Percentiles rank a stretch among this genome's conserved stretches.
Conservation (phyloP, 345 rosid species). For the Salix koriyanagi region DNA sequence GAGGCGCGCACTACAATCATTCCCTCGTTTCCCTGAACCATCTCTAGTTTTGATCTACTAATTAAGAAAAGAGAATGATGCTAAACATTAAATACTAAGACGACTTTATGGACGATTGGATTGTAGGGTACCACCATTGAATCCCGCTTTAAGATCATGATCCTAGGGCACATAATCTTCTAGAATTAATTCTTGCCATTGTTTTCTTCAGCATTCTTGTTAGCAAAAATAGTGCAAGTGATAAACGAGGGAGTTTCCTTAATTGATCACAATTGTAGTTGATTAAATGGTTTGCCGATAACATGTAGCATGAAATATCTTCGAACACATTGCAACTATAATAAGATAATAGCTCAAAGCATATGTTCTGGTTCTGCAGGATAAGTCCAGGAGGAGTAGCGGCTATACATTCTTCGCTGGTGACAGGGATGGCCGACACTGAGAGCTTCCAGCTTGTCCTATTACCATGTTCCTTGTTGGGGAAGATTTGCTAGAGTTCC, state of each 20-base stretch:
- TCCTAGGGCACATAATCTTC: neutral
- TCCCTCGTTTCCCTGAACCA: neutral
- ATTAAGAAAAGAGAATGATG: neutral
- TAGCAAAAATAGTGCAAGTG: neutral
- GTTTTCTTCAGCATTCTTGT: neutral
- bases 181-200: neutral
- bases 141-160: neutral
- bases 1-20: neutral
- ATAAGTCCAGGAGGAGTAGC: conserved; percentile 43
- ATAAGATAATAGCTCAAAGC: neutral
- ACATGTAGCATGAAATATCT: neutral
- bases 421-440: conserved; percentile 25
- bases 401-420: conserved; percentile 22
- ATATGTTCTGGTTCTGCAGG: conserved; percentile 32
- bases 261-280: neutral
- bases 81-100: neutral
- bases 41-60: neutral
- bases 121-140: neutral
- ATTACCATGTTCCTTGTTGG: neutral
- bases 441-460: neutral
- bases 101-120: neutral
- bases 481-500: neutral
- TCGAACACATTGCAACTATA: neutral
- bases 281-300: neutral
- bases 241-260: neutral